Percentiles rank a stretch among this genome's conserved stretches.
These are phyloP conservation scores for Ziziphus jujuba DNA, from an alignment of 306 rosid species.

Conservation along the genomic window DNA sequence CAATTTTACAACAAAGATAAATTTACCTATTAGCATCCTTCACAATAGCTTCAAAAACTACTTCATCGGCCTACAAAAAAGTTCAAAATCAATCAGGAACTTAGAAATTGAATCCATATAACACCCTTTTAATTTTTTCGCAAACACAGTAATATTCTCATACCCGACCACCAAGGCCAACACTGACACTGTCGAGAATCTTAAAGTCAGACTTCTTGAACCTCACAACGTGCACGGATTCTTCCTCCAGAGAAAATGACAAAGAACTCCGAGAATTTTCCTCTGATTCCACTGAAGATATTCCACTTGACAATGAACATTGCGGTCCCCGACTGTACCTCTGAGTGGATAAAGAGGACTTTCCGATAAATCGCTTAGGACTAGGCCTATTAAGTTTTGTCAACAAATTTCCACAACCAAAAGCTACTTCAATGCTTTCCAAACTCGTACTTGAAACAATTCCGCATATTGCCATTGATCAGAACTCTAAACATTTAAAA, in stretches of 20 bases:
- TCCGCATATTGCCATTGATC: conserved; percentile 63
- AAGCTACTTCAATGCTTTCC: conserved; percentile 43
- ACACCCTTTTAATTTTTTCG: neutral
- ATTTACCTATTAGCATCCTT: conserved; percentile 70
- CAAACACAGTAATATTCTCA: conserved; percentile 27
- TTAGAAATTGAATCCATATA: conserved; percentile 17
- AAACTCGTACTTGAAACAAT: conserved; percentile 46
- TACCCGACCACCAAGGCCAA: conserved; percentile 98
- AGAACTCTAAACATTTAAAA: conserved; percentile 29
- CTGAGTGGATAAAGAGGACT: conserved; percentile 21
- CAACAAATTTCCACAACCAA: conserved; percentile 51
- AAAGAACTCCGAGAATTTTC: conserved; percentile 34
- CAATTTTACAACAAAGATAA: conserved; percentile 22
- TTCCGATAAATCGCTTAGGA: conserved; percentile 43
- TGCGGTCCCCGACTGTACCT: conserved; percentile 35
- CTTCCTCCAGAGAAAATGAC: conserved; percentile 64
- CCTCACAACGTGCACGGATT: conserved; percentile 67
- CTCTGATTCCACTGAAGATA: conserved; percentile 45
- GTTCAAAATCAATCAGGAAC: conserved; percentile 36
- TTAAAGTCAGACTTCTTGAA: conserved; percentile 83
- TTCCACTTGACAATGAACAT: conserved; percentile 48
- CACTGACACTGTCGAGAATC: conserved; percentile 59
- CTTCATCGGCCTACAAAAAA: conserved; percentile 74
- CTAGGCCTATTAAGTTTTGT: conserved; percentile 51
- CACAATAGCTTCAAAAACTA: conserved; percentile 76